Percentiles rank a stretch among this genome's conserved stretches.
These are phyloP conservation scores for Teunomyces kruisii DNA, from an alignment of 805 yeast genomes.

Conservation along the genomic window DNA sequence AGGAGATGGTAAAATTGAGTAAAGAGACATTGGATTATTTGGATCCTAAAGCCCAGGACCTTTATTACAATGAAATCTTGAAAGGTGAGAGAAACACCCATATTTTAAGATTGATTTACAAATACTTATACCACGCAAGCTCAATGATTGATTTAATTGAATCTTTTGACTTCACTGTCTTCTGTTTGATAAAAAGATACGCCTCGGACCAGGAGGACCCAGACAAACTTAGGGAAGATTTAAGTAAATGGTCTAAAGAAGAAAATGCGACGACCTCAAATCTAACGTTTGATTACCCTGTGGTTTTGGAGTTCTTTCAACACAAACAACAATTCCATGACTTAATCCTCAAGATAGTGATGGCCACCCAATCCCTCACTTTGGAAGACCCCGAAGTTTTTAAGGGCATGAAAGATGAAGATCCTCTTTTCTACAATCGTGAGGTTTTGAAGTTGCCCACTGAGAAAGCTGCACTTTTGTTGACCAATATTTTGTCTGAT, in stretches of 20 bases:
- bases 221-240: constrained; percentile 9
- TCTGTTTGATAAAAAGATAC: constrained; percentile 40
- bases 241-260: constrained; percentile 3
- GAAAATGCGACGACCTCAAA: constrained; percentile 12
- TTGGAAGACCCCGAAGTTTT: constrained; percentile 76
- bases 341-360: constrained; percentile 52
- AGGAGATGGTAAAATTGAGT: constrained; percentile 38
- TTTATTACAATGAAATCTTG: constrained; percentile 34
- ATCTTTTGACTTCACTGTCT: constrained; percentile 61
- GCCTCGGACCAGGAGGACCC: constrained; percentile 18
- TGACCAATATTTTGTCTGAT: constrained; percentile 47
- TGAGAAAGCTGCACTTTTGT: constrained; percentile 49
- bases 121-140: constrained; percentile 49
- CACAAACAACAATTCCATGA: constrained; percentile 73
- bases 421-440: constrained; percentile 43
- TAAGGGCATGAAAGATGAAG: constrained; percentile 57
- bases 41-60: constrained; percentile 33
- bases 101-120: constrained; percentile 53
- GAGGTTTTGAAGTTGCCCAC: constrained; percentile 38
- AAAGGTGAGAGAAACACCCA: constrained; percentile 49
- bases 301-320: constrained; percentile 68
- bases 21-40: constrained; percentile 44
- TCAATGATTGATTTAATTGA: constrained; percentile 54
- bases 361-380: constrained; percentile 70
- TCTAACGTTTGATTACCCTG: constrained; percentile 48